Base-by-base conservation (phyloP, 306 rosid species). In the Casuarina cunninghamiana region DNA sequence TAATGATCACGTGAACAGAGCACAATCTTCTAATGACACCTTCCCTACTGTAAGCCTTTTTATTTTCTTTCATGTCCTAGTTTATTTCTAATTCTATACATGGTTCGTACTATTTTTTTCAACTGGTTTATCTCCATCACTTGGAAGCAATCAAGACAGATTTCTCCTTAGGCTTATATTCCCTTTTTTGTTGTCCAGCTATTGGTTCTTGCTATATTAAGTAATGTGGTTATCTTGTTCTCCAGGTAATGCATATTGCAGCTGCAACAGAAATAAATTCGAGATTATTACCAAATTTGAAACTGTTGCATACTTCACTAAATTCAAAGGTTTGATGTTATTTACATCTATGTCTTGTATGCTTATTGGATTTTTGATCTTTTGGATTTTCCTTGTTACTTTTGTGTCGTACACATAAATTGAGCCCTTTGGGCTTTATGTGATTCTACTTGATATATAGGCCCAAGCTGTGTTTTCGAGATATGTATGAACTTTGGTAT, bases 21-120 rank as follows among this genome's bases (percentile, higher is more conserved):
- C 99, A 62, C 99, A 96, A 65, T 93, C 98, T 74, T 96, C 98
- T 50, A 96, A 96, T 83, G 99, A 96, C 72, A 96, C 99, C 10
- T 96, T 96, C 82, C 98, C 99, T 74, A 91, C 99, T 53, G 99
- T 96, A 88, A 87, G 91, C 11, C 6, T 78, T 74, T 82, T 79
- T 26, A 21, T 38, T 38, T 77, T 63, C 72, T 71, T 43, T 53
- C 49, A 67, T 72, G 21, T 15, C 48, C 68, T 72, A 37, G 8
- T 26, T 70, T 21, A 63, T 43, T 63, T 17, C 13, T 26, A 44
- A 26, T 67, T 75, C 73, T 26, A 57, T 72, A 15, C 7, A 46
- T 63, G 8, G 38, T 32, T 19, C 21, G 38, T 74, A 3, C 66
- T 32, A 16, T 26, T 26, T 26, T 26, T 26, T 26, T 66, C 50